These are phyloP conservation scores for Aspergillus puulaauensis DNA, from an alignment of 2,329 filamentous ascomycete genomes.

Conservation along the genomic window DNA sequence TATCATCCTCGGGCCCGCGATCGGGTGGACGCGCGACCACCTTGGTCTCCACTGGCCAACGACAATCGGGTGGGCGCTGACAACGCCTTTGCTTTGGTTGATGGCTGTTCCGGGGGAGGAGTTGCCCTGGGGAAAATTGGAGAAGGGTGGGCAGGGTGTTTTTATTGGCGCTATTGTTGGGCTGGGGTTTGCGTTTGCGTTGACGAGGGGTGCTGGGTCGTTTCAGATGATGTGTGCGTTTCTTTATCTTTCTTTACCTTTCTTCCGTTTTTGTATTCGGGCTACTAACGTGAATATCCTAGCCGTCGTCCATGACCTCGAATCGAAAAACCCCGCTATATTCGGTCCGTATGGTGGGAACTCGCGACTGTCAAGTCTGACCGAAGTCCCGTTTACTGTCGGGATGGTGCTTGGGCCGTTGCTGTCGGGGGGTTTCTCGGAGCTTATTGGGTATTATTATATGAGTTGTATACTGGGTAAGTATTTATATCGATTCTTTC, in stretches of 20 bases:
- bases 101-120: conserved; percentile 27
- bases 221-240: conserved; percentile 29
- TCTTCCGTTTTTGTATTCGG: background rate
- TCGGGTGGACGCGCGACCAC: conserved; percentile 48
- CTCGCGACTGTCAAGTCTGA: conserved; percentile 23
- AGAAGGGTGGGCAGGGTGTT: conserved; percentile 19
- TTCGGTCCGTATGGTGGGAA: conserved; percentile 28
- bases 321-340: conserved; percentile 18
- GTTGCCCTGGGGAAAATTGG: conserved; percentile 24
- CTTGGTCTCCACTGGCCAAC: conserved; percentile 21
- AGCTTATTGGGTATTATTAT: conserved; percentile 20
- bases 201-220: conserved; percentile 26
- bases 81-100: conserved; percentile 22
- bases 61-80: conserved; percentile 19
- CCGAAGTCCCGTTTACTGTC: conserved; percentile 20
- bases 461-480: conserved; percentile 18
- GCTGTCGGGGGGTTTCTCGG: conserved; percentile 18
- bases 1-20: conserved; percentile 58
- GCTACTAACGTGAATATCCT: background rate
- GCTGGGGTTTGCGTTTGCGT: conserved; percentile 17
- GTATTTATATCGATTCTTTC: background rate
- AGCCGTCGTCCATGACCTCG: conserved; percentile 22
- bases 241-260: too few relatives aligned
- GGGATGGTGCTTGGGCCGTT: conserved; percentile 27
- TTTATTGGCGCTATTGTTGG: conserved; percentile 21